phyloP scores from a whole-genome alignment of 2,329 filamentous ascomycete species.

The Rhynchosporium secalis region DNA sequence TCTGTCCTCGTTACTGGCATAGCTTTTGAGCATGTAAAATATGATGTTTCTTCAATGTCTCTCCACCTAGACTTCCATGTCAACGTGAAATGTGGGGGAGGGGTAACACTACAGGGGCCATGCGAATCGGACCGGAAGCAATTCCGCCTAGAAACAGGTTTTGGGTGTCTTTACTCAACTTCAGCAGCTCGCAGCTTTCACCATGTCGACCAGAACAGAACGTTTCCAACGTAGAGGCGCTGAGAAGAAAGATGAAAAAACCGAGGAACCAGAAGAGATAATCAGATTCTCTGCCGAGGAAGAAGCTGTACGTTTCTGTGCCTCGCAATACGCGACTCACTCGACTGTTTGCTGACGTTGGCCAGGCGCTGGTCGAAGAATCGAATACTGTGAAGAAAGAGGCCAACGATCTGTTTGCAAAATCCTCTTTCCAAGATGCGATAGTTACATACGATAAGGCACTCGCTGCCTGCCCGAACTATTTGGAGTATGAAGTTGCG shows the following conservation, averaged over 20 bases:
- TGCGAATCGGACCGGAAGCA: neutral
- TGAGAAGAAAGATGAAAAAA: slow-evolving; percentile 19
- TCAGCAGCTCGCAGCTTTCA: slow-evolving; percentile 13
- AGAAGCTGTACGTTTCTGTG: slow-evolving; percentile 42
- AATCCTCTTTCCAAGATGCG: slow-evolving; percentile 71
- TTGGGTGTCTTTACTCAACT: neutral
- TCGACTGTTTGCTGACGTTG: neutral
- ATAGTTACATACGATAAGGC: slow-evolving; percentile 83
- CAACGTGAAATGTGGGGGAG: slow-evolving; percentile 12
- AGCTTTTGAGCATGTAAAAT: neutral
- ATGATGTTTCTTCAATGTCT: neutral
- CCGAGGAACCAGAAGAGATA: slow-evolving; percentile 33
- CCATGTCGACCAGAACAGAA: slow-evolving; percentile 39
- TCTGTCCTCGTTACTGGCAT: slow-evolving; percentile 22
- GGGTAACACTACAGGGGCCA: slow-evolving; percentile 15
- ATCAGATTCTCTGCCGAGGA: slow-evolving; percentile 45
- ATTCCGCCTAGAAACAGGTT: neutral
- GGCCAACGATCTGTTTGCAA: slow-evolving; percentile 78
- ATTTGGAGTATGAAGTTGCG: slow-evolving; percentile 84
- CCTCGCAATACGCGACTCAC: neutral
- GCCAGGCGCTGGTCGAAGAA: slow-evolving; percentile 65
- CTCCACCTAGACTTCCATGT: neutral
- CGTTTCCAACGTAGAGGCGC: slow-evolving; percentile 37
- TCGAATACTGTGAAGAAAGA: slow-evolving; percentile 71
- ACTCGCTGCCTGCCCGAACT: slow-evolving; percentile 74